Conservation (phyloP, 257 asterid genomes). For the Plantago elongata region DNA sequence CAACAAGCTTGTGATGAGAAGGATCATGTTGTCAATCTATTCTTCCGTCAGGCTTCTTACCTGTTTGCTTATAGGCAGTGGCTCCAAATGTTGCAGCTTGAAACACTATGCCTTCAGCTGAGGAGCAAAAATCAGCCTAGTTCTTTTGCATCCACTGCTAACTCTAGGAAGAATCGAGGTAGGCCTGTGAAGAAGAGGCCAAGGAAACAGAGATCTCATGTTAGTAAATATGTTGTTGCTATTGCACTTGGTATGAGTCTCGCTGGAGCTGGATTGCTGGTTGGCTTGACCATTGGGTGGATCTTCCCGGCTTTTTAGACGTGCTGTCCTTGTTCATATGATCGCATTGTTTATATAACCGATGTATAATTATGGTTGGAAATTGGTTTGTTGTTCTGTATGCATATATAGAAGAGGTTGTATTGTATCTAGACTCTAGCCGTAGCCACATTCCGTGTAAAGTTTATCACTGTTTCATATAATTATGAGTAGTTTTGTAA, state of each 20-base stretch:
- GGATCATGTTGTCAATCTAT: constrained; percentile 43
- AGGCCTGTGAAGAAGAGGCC: constrained; percentile 27
- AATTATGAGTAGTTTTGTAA: too few relatives aligned
- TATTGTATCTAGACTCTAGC: too few relatives aligned
- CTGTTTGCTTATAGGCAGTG: constrained; percentile 64
- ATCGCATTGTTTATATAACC: background rate
- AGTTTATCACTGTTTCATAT: too few relatives aligned
- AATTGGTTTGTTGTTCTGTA: too few relatives aligned
- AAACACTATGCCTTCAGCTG: constrained; percentile 49
- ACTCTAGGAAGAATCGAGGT: constrained; percentile 24
- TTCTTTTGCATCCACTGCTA: constrained; percentile 15
- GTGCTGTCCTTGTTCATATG: background rate
- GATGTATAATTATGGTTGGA: too few relatives aligned
- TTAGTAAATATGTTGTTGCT: constrained; percentile 36
- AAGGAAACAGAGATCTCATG: constrained; percentile 16
- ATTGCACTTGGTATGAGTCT: constrained; percentile 56
- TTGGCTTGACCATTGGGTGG: constrained; percentile 69
- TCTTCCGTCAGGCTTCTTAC: constrained; percentile 59
- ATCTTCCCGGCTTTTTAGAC: constrained; percentile 39
- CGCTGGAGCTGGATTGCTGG: constrained; percentile 63
- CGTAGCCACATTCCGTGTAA: too few relatives aligned
- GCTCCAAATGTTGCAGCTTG: constrained; percentile 57
- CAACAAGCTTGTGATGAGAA: constrained; percentile 57
- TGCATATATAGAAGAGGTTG: too few relatives aligned
- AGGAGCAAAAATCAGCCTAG: constrained; percentile 26